Base-by-base conservation (phyloP, 2,329 filamentous ascomycete species). In the Penicillium fuscoglaucum region DNA sequence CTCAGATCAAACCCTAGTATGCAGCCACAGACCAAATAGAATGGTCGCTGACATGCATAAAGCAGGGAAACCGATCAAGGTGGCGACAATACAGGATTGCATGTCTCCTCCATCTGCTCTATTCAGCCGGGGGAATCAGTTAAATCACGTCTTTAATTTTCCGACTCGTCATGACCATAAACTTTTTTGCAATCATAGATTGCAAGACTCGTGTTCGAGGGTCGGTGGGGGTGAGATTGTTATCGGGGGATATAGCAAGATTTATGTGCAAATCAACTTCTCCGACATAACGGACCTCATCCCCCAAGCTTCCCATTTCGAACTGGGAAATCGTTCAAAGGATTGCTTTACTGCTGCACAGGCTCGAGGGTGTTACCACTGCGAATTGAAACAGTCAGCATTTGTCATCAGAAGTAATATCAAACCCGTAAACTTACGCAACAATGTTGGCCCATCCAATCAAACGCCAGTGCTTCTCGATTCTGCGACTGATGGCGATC, bases 401-500 rank as follows among this genome's bases (percentile, higher is more conserved):
- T 54, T 28, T 41, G 44, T 43, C 44, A 54, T 24, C 17, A 44
- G 43, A 31, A 13, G 9, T n/a, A 33, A 41, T 33, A 33, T 46
- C 24, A 45, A 4, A 48, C 40, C 31, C 12, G 52, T 48, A 37
- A 24, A 79, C 77, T 77, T 75, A 79, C 77, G 76, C 77, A 61
- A 88, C 87, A 74, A 91, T 91, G 66, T 90, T 92, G 60, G 90
- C 90, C 91, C 91, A 96, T 69, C 91, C 91, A 70, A 96, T 96
- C 73, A 96, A 83, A 80, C 92, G 90, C 93, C 93, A 98, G 80
- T 97, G 93, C 87, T 98, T 98, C 80, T 99, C 95, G 72, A 98
- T 97, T 87, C 95, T 90, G 80, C 95, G 85, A 76, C 88, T 92
- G 72, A 99, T 83, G 43, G 95, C 95, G 72, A 99, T 93, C 89